Percentiles rank a stretch among this genome's conserved stretches.
These are phyloP conservation scores for Triticum timopheevii DNA, from an alignment of 176 grass and related monocot genomes.

Conservation along the genomic window DNA sequence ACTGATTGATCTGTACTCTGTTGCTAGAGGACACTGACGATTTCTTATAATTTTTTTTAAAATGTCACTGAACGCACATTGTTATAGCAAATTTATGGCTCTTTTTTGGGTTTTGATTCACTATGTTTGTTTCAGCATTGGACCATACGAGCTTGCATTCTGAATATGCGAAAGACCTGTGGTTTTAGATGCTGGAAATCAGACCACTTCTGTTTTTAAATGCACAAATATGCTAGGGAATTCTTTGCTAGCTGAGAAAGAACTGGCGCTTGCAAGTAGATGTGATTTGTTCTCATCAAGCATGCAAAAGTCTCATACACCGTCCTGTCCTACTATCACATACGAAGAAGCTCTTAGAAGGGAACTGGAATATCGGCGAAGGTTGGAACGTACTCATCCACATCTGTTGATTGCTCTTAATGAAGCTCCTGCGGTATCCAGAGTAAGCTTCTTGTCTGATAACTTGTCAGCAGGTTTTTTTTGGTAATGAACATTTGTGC, in stretches of 20 bases:
- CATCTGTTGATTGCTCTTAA: conserved; percentile 23
- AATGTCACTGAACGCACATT: not conserved
- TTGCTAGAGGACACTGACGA: not conserved
- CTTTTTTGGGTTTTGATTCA: not conserved
- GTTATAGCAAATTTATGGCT: not conserved
- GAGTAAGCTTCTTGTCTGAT: conserved; percentile 23
- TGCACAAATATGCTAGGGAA: not conserved
- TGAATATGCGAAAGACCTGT: not conserved
- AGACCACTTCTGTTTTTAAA: not conserved
- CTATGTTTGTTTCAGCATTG: conserved; percentile 10
- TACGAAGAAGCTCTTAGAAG: conserved; percentile 62
- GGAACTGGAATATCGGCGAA: conserved; percentile 59
- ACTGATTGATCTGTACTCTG: not conserved
- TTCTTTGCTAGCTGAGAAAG: conserved; percentile 20
- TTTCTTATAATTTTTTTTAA: not conserved
- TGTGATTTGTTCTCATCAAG: conserved; percentile 4
- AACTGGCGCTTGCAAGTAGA: not conserved
- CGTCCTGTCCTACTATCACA: conserved; percentile 45
- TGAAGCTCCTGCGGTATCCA: not conserved
- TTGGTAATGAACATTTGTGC: not conserved
- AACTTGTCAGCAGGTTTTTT: not conserved
- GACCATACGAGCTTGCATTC: not conserved
- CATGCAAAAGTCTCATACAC: conserved; percentile 7
- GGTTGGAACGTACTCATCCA: conserved; percentile 36
- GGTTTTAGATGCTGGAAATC: conserved; percentile 1